Conservation (phyloP, 306 rosid genomes). For the Leucaena leucocephala region DNA sequence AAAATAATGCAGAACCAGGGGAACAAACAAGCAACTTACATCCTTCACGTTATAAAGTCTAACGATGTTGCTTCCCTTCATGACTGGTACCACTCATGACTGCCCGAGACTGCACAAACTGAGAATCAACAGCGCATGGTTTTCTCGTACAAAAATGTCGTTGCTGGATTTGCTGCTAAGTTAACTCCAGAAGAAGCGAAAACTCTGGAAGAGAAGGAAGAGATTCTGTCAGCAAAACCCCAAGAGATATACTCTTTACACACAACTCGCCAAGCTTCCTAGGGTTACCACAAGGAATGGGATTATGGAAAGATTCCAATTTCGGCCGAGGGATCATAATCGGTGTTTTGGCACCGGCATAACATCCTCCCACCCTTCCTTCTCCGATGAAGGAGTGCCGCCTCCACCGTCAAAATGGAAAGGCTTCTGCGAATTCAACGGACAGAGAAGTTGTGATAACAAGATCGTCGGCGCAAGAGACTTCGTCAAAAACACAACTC, state of each 20-base stretch:
- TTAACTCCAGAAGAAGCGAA: slow-evolving; percentile 56
- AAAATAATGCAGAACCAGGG: not conserved
- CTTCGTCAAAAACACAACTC: slow-evolving; percentile 8
- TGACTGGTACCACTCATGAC: slow-evolving; percentile 57
- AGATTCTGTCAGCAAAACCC: slow-evolving; percentile 49
- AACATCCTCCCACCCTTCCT: slow-evolving; percentile 61
- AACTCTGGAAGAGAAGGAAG: slow-evolving; percentile 50
- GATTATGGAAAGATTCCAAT: slow-evolving; percentile 56
- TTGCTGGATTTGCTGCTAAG: slow-evolving; percentile 59
- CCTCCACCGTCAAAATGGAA: slow-evolving; percentile 73
- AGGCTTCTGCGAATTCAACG: slow-evolving; percentile 67
- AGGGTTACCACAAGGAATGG: slow-evolving; percentile 51
- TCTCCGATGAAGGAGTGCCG: slow-evolving; percentile 46
- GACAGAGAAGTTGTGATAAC: slow-evolving; percentile 50
- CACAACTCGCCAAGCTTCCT: slow-evolving; percentile 72
- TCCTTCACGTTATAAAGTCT: slow-evolving; percentile 54
- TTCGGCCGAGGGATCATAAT: slow-evolving; percentile 64
- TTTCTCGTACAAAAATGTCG: slow-evolving; percentile 49
- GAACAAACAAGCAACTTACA: slow-evolving; percentile 35
- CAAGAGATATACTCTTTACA: slow-evolving; percentile 53
- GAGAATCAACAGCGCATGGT: slow-evolving; percentile 36
- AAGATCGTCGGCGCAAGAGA: slow-evolving; percentile 74
- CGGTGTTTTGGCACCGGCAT: slow-evolving; percentile 71
- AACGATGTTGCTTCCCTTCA: slow-evolving; percentile 27
- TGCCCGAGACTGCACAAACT: slow-evolving; percentile 38